A percentile compares a stretch with the other conserved stretches of the same genome.
phyloP scores from a whole-genome alignment of 78 protist species.

The Cavenderia fasciculata region DNA sequence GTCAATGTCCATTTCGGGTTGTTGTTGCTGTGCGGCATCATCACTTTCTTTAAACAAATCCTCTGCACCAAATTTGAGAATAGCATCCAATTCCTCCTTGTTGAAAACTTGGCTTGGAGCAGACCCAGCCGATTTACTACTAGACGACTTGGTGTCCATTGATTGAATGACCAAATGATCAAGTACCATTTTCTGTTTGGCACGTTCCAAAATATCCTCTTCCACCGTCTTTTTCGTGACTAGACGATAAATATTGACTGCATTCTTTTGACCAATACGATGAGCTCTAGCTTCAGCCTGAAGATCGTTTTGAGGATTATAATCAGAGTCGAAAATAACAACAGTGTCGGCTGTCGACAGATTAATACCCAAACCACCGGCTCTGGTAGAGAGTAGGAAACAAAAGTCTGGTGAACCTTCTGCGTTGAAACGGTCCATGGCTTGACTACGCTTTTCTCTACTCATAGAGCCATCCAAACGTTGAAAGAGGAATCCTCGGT shows the following conservation, averaged over 20 bases:
- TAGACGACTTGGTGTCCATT: constrained; percentile 58
- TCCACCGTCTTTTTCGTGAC: constrained; percentile 80
- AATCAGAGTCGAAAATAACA: constrained; percentile 91
- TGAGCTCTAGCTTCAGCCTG: constrained; percentile 96
- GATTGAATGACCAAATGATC: constrained; percentile 89
- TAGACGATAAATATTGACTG: constrained; percentile 93
- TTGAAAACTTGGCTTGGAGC: constrained; percentile 38
- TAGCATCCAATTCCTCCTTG: constrained; percentile 82
- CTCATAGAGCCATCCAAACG: constrained; percentile 92
- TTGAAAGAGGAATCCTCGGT: constrained; percentile 88
- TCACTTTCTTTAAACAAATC: constrained; percentile 80
- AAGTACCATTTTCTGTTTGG: constrained; percentile 86
- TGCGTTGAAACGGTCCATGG: constrained; percentile 95
- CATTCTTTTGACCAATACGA: constrained; percentile 97
- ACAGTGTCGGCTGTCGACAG: constrained; percentile 94
- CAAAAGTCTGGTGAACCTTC: constrained; percentile 85
- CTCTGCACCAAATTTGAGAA: constrained; percentile 84
- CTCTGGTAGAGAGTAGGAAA: constrained; percentile 95
- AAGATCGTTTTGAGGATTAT: constrained; percentile 92
- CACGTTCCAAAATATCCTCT: constrained; percentile 83
- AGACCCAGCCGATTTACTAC: neutral
- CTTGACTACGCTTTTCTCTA: constrained; percentile 83
- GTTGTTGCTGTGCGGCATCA: constrained; percentile 1
- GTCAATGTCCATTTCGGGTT: constrained; percentile 81
- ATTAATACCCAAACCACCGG: constrained; percentile 97